Percentiles rank a stretch among this genome's conserved stretches.
Evolutionary conservation across 208 protist species (phyloP).

Genomic region (Acanthamoeba castellanii): DNA sequence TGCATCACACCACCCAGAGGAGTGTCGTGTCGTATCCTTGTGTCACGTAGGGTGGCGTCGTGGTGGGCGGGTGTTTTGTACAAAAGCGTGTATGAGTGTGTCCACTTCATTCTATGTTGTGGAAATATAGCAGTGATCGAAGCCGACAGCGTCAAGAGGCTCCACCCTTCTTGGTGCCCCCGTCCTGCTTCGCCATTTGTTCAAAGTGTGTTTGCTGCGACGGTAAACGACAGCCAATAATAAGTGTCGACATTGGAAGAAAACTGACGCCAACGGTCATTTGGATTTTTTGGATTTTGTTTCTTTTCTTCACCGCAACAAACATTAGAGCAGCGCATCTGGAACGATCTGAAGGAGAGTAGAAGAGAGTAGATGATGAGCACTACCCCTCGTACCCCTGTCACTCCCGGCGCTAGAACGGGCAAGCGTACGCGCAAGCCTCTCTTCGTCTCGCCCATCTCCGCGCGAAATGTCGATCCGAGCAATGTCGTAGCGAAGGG

Average conservation of each 20-base stretch:
- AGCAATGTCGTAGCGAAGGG: conserved; percentile 34
- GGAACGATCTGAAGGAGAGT: not conserved
- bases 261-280: conserved; percentile 17
- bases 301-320: not conserved
- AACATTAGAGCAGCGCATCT: too few species aligned
- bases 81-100: not conserved
- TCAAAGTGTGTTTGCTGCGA: not conserved
- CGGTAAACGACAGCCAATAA: not conserved
- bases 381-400: not conserved
- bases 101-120: not conserved
- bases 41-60: too few species aligned
- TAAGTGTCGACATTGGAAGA: not conserved
- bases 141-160: too few species aligned
- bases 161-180: too few species aligned
- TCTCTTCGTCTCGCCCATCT: conserved; percentile 36
- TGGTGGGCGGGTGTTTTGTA: not conserved
- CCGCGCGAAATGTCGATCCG: conserved; percentile 14
- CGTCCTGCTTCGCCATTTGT: not conserved
- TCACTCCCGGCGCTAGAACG: not conserved
- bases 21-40: not conserved
- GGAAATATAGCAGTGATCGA: not conserved
- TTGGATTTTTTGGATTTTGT: not conserved
- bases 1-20: not conserved
- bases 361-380: not conserved
- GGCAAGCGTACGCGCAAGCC: not conserved